Evolutionary conservation across 83 land plant genomes (phyloP).

Genomic region (Diphasiastrum complanatum): DNA sequence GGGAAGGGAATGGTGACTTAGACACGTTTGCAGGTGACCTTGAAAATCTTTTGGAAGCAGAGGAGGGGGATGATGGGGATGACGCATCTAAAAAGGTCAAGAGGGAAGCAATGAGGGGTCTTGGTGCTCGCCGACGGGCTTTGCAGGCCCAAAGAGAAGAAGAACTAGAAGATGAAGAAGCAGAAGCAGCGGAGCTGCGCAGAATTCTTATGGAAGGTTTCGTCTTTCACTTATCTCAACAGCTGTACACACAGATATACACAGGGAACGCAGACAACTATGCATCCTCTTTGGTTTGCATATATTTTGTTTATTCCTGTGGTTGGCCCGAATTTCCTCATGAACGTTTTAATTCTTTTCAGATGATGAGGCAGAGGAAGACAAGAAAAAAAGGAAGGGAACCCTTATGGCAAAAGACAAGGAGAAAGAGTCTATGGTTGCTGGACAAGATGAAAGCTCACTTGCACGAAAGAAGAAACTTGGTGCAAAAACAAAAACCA

Average conservation of each 20-base stretch:
- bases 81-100: slow-evolving; percentile 43
- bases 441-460: slow-evolving; percentile 19
- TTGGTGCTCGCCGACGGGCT: slow-evolving; percentile 67
- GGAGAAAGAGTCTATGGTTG: slow-evolving; percentile 17
- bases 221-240: background rate
- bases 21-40: slow-evolving; percentile 99
- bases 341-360: slow-evolving; percentile 4
- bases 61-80: slow-evolving; percentile 74
- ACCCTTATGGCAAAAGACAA: slow-evolving; percentile 18
- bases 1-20: slow-evolving; percentile 88
- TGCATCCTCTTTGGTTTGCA: too few species aligned
- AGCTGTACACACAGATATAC: background rate
- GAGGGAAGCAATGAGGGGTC: slow-evolving; percentile 64
- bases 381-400: slow-evolving; percentile 53
- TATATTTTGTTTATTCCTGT: too few species aligned
- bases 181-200: slow-evolving; percentile 87
- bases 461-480: background rate
- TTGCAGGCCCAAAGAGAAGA: slow-evolving; percentile 71
- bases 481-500: background rate
- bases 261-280: background rate
- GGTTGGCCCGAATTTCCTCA: background rate
- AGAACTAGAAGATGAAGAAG: slow-evolving; percentile 92
- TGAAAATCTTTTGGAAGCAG: slow-evolving; percentile 96
- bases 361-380: slow-evolving; percentile 72
- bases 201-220: slow-evolving; percentile 93